phyloP scores from a whole-genome alignment of 805 yeast genomes.

The Zygosaccharomyces kombuchaensis region DNA sequence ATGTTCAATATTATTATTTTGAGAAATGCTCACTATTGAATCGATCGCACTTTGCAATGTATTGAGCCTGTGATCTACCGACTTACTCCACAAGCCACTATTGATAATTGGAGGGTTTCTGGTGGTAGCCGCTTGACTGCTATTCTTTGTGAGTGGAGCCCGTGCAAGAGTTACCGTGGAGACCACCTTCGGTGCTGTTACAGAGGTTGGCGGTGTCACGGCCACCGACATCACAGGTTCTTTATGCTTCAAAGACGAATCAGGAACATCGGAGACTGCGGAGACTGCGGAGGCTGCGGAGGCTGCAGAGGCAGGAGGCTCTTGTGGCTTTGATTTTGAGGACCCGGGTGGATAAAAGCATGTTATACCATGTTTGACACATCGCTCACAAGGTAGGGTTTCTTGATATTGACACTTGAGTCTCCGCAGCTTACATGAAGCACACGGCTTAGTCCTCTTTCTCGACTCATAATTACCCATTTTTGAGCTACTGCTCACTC shows the following conservation, averaged over 20 bases:
- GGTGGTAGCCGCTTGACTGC: not conserved
- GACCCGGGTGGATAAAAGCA: conserved; percentile 47
- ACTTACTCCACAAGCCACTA: conserved; percentile 5
- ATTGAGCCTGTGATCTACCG: conserved; percentile 37
- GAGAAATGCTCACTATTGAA: conserved; percentile 36
- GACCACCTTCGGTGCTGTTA: not conserved
- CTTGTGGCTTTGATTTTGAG: not conserved
- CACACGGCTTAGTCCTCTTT: conserved; percentile 52
- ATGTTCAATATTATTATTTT: conserved; percentile 23
- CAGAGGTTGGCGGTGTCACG: not conserved
- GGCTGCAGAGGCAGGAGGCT: not conserved
- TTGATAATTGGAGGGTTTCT: not conserved
- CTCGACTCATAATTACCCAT: conserved; percentile 20
- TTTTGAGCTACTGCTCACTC: not conserved
- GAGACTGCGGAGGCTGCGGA: no score
- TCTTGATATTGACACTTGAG: conserved; percentile 54
- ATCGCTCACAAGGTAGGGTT: conserved; percentile 53
- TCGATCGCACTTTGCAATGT: conserved; percentile 40
- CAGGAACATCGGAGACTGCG: not conserved
- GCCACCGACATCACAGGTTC: not conserved
- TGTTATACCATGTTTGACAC: conserved; percentile 46
- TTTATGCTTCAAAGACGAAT: not conserved
- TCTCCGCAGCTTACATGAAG: conserved; percentile 57
- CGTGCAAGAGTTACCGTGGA: conserved; percentile 23
- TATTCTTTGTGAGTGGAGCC: conserved; percentile 32